phyloP scores from a whole-genome alignment of 305 asterid species.

The Fraxinus angustifolia region DNA sequence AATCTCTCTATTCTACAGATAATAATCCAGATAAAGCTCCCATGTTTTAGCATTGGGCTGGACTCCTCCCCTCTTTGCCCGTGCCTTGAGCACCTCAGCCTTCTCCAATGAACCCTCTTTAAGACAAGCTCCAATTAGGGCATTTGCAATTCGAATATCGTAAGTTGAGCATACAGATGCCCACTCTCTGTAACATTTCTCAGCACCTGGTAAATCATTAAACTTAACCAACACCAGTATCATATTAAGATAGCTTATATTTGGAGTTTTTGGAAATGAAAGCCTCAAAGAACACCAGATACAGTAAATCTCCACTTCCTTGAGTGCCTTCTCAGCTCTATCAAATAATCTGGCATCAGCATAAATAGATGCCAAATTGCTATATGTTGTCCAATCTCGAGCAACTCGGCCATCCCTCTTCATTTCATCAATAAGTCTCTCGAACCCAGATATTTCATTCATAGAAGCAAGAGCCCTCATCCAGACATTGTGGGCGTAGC shows the following conservation, averaged over 20 bases:
- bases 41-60: conserved; percentile 78
- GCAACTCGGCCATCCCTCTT: conserved; percentile 81
- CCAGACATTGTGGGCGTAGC: conserved; percentile 79
- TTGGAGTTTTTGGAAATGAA: conserved; percentile 73
- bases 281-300: conserved; percentile 88
- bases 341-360: conserved; percentile 63
- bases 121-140: conserved; percentile 67
- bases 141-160: conserved; percentile 74
- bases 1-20: conserved; percentile 51
- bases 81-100: conserved; percentile 60
- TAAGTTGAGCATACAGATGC: conserved; percentile 44
- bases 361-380: conserved; percentile 87
- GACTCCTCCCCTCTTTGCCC: conserved; percentile 54
- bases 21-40: conserved; percentile 71
- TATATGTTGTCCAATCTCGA: conserved; percentile 87
- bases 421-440: conserved; percentile 89
- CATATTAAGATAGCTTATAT: conserved; percentile 78
- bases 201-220: conserved; percentile 89
- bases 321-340: conserved; percentile 76
- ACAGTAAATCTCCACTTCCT: conserved; percentile 79
- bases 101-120: conserved; percentile 49
- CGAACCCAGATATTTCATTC: conserved; percentile 66
- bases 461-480: conserved; percentile 89
- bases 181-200: conserved; percentile 87
- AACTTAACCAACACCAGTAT: conserved; percentile 68